Percentiles rank a stretch among this genome's conserved stretches.
Evolutionary conservation across 176 grass and related monocot genomes (phyloP).

Genomic region (Zea mays): DNA sequence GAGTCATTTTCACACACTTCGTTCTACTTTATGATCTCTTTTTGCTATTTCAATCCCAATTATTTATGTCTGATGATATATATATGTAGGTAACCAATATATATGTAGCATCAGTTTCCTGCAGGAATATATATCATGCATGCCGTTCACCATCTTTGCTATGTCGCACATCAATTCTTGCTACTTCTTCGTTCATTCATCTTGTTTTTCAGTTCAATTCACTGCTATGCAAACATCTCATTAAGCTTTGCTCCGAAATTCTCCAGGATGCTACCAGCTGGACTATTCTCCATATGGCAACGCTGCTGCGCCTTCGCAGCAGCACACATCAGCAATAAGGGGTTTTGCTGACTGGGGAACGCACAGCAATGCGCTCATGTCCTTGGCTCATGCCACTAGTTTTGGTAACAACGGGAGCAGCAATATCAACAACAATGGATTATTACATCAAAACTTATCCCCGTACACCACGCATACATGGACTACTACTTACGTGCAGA

Average conservation of each 20-base stretch:
- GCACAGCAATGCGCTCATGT: constrained; percentile 23
- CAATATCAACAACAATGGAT: constrained; percentile 31
- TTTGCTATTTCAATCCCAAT: neutral
- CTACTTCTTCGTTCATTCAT: neutral
- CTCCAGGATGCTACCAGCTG: constrained; percentile 32
- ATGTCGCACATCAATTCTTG: neutral
- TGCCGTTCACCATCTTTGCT: neutral
- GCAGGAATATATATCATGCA: too few relatives aligned
- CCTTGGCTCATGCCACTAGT: neutral
- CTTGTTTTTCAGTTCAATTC: neutral
- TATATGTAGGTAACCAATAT: too few relatives aligned
- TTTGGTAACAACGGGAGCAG: neutral
- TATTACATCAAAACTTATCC: constrained; percentile 37
- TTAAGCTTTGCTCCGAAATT: neutral
- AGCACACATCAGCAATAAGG: neutral
- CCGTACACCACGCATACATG: constrained; percentile 23
- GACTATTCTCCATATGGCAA: constrained; percentile 23
- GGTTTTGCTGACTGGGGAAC: constrained; percentile 34
- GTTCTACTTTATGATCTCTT: neutral
- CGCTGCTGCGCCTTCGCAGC: neutral
- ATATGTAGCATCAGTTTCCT: neutral
- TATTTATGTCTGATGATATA: too few relatives aligned
- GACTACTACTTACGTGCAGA: constrained; percentile 25
- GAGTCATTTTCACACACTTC: neutral
- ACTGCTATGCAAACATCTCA: neutral